Evolutionary conservation across 2,329 filamentous ascomycete genomes (phyloP).

Genomic region (Cadophora sp.): DNA sequence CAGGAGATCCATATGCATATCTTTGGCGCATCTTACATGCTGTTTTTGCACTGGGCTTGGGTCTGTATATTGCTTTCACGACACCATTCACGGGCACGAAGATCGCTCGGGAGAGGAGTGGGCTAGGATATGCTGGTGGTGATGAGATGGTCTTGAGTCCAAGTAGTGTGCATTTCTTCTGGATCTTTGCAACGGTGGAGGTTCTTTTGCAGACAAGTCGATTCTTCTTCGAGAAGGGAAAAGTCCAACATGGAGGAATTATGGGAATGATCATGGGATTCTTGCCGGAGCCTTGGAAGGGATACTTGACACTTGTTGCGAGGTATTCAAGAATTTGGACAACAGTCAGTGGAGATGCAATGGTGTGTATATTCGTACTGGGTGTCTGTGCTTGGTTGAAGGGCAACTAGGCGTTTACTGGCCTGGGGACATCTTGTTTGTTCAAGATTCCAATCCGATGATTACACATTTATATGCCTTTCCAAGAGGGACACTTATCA

Average conservation of each 20-base stretch:
- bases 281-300: slow-evolving; percentile 68
- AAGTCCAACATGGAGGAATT: slow-evolving; percentile 63
- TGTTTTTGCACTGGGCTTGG: slow-evolving; percentile 72
- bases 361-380: slow-evolving; percentile 79
- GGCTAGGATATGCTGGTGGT: slow-evolving; percentile 39
- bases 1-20: slow-evolving; percentile 53
- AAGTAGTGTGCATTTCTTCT: slow-evolving; percentile 67
- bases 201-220: slow-evolving; percentile 73
- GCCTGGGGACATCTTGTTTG: neutral
- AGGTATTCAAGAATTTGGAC: slow-evolving; percentile 75
- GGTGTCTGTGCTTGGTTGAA: slow-evolving; percentile 48
- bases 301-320: slow-evolving; percentile 65
- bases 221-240: slow-evolving; percentile 70
- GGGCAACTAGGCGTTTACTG: slow-evolving; percentile 21
- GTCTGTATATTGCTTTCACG: slow-evolving; percentile 71
- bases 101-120: slow-evolving; percentile 58
- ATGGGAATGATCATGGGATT: slow-evolving; percentile 69
- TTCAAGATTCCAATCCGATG: neutral
- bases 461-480: neutral
- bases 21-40: slow-evolving; percentile 79
- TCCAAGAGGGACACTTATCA: neutral
- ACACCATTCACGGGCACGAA: slow-evolving; percentile 74
- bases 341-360: slow-evolving; percentile 74
- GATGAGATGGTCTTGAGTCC: slow-evolving; percentile 43
- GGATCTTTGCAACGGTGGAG: slow-evolving; percentile 81